A percentile compares a stretch with the other conserved stretches of the same genome.
Conservation (phyloP, 2,329 filamentous ascomycete genomes). For the Arthroderma sp. region DNA sequence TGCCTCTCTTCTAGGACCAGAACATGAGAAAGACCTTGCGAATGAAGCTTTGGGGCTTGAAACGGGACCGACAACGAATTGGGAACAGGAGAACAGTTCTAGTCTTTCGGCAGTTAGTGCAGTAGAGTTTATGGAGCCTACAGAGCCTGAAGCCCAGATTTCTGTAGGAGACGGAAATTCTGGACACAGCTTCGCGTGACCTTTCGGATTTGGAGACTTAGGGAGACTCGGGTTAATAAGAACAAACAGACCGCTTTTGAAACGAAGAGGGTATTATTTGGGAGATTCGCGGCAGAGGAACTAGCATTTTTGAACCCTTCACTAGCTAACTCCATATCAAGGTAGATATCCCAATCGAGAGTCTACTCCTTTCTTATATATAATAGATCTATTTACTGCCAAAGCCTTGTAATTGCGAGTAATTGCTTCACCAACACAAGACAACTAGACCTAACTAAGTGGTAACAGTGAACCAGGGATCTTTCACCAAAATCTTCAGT, state of each 20-base stretch:
- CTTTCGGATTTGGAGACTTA: background rate
- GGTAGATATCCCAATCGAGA: too few relatives aligned
- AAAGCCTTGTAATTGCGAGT: background rate
- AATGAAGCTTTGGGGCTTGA: background rate
- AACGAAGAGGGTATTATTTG: too few relatives aligned
- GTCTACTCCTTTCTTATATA: too few relatives aligned
- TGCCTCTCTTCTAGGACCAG: slow-evolving; percentile 24
- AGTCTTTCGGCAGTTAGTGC: background rate
- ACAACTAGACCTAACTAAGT: too few relatives aligned
- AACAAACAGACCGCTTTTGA: too few relatives aligned
- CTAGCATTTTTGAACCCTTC: too few relatives aligned
- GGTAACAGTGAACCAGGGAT: too few relatives aligned
- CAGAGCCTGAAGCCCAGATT: background rate
- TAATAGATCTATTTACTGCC: background rate
- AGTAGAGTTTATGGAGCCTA: background rate
- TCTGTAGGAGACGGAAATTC: background rate
- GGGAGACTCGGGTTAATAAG: too few relatives aligned
- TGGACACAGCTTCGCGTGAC: background rate
- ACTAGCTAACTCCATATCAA: too few relatives aligned
- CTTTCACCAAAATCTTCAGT: too few relatives aligned
- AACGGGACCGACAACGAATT: background rate
- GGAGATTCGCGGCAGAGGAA: too few relatives aligned
- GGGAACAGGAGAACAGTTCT: background rate
- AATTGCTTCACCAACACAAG: background rate
- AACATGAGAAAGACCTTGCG: background rate